Conservation (phyloP, 139 green algal species). For the Chlamydomonas applanata region DNA sequence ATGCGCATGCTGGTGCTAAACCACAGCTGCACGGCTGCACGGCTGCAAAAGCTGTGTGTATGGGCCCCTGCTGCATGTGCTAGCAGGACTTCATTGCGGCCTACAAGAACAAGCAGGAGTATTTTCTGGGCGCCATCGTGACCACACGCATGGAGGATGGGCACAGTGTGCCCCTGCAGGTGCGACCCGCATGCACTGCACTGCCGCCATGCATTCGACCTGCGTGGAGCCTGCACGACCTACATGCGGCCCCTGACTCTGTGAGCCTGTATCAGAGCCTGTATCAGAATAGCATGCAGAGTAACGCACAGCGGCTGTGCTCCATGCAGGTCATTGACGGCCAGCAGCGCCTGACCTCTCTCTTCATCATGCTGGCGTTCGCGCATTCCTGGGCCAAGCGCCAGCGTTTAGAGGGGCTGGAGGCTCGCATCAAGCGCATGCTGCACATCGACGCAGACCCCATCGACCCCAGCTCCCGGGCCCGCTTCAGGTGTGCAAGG, state of each 20-base stretch:
- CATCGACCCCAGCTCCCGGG: conserved; percentile 23
- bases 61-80: too few species aligned
- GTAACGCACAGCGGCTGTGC: background rate
- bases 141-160: conserved; percentile 9
- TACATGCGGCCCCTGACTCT: too few species aligned
- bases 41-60: background rate
- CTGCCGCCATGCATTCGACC: background rate
- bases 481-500: conserved; percentile 17
- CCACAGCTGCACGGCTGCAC: background rate
- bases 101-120: conserved; percentile 32
- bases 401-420: conserved; percentile 17
- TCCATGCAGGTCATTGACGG: conserved; percentile 56
- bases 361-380: conserved; percentile 57
- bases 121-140: conserved; percentile 41
- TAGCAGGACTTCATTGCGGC: conserved; percentile 28
- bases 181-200: background rate
- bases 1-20: background rate
- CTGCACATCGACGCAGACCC: conserved; percentile 53
- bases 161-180: conserved; percentile 18
- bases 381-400: conserved; percentile 39
- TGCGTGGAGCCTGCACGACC: too few species aligned
- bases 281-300: too few species aligned
- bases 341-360: conserved; percentile 59
- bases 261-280: too few species aligned
- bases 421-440: conserved; percentile 41